Conservation (phyloP, 2,329 filamentous ascomycete genomes). For the Didymella pomorum region DNA sequence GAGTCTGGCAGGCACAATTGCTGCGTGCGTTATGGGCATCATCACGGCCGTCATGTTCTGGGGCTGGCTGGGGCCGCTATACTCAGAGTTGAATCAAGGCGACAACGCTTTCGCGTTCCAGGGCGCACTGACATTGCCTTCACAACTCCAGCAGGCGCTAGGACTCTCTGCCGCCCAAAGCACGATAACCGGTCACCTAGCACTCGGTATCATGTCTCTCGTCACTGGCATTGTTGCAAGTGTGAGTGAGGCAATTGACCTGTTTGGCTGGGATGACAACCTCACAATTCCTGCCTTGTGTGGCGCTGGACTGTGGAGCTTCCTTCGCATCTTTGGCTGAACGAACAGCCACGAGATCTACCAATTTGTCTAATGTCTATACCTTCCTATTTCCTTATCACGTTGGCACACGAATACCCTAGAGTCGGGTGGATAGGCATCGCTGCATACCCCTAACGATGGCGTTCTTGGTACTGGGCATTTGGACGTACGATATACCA, state of each 20-base stretch:
- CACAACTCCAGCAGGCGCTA: constrained; percentile 64
- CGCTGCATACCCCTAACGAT: constrained; percentile 10
- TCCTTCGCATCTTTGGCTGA: constrained; percentile 81
- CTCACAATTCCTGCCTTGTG: constrained; percentile 94
- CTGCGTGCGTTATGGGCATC: constrained; percentile 84
- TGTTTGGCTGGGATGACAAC: constrained; percentile 97
- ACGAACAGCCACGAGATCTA: background rate
- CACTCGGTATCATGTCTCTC: constrained; percentile 81
- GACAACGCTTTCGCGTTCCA: constrained; percentile 79
- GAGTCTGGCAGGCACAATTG: constrained; percentile 86
- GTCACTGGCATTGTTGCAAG: constrained; percentile 90
- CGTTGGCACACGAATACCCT: constrained; percentile 18
- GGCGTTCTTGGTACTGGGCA: constrained; percentile 9
- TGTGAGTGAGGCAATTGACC: constrained; percentile 86
- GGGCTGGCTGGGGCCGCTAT: constrained; percentile 77
- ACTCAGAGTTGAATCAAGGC: constrained; percentile 48
- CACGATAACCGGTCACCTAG: constrained; percentile 73
- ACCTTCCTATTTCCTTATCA: background rate
- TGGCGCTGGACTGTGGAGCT: constrained; percentile 87
- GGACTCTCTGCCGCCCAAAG: constrained; percentile 67
- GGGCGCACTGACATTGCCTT: constrained; percentile 75
- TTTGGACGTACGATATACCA: constrained; percentile 9
- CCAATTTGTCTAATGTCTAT: constrained; percentile 8
- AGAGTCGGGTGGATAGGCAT: constrained; percentile 10
- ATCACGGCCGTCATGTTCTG: constrained; percentile 85